Evolutionary conservation across 495 filamentous ascomycete genomes (phyloP), one percentile per base, ranked within the genome.

Genomic region (Collariella sp.): DNA sequence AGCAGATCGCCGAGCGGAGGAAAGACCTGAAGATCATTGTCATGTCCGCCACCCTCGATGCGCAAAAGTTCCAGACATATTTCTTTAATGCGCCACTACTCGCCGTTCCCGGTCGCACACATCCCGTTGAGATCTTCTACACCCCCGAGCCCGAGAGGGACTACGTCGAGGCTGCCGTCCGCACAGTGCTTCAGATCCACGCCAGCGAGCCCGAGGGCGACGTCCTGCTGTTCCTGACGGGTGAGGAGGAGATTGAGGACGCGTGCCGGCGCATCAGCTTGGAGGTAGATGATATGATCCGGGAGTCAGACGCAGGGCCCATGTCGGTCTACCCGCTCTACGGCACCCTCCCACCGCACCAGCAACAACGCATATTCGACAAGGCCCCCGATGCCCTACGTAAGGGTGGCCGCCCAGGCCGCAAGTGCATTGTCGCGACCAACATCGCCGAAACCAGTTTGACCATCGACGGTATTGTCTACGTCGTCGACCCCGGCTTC

Each of bases 231-330:
- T 99, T 99, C 72, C 75, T 99, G 67, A 99, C 94, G 29, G 94
- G 94, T 64, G 94, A 99, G 64, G 94, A 99, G 68, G 94, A 99
- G 67, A 99, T 99, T 64, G 94, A 99, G 70, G 94, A 97, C 68
- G 89, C 93, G 19, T 86, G 85, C 56, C 80, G 90, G 26, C 95
- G 96, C 62, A 96, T 99, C 57, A 76, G 78, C 19, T 75, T 96
- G 2, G 94, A 99, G 69, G 86, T 79, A 29, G 89, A 96, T 58
- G 90, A 97, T 65, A 87, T 96, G 79, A 76, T 87, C 13, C 75
- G 88, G 59, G 94, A 97, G 67, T 86, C 85, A 19, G 91, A 91
- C 70, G 87, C 86, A 35, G 94, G 94, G 24, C 94, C 90, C 3
- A 68, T 99, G 66, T 83, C 83, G 45, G 86, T 95, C 11, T 96